phyloP scores from a whole-genome alignment of 2,329 filamentous ascomycete species.

The Metarhizium guizhouense region DNA sequence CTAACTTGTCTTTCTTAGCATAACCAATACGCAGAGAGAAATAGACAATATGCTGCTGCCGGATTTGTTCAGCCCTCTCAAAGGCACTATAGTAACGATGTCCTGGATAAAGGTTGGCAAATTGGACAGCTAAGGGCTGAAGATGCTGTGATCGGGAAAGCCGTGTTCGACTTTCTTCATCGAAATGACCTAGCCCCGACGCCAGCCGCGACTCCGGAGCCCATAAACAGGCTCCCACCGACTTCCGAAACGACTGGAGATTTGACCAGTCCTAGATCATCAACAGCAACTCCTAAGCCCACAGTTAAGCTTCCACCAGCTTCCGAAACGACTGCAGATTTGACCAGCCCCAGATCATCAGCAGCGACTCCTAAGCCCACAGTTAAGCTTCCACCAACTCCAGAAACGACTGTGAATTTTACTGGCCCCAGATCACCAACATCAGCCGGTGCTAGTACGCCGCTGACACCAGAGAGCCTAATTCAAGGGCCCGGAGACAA shows the following conservation, averaged over 20 bases:
- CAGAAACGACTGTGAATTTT: neutral
- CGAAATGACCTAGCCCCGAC: neutral
- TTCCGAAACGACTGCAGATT: neutral
- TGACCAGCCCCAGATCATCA: too few species aligned
- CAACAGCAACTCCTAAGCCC: neutral
- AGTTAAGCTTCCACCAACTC: neutral
- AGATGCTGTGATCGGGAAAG: neutral
- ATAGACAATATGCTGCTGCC: neutral
- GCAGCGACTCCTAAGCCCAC: neutral
- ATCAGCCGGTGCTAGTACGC: neutral
- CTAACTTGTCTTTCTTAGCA: neutral
- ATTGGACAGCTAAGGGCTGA: neutral
- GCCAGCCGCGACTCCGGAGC: neutral
- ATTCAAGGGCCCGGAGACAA: neutral
- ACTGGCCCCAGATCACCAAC: neutral
- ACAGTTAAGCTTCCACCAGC: neutral
- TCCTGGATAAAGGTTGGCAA: constrained; percentile 2
- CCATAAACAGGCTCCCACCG: neutral
- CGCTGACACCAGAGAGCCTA: neutral
- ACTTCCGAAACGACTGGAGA: neutral
- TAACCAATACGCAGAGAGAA: neutral
- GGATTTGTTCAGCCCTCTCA: neutral
- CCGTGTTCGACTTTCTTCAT: constrained; percentile 3
- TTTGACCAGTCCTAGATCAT: neutral
- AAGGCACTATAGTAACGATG: constrained; percentile 1